A percentile compares a stretch with the other conserved stretches of the same genome.
Evolutionary conservation across 2,329 filamentous ascomycete genomes (phyloP).

Genomic region (Aphanocladium album): DNA sequence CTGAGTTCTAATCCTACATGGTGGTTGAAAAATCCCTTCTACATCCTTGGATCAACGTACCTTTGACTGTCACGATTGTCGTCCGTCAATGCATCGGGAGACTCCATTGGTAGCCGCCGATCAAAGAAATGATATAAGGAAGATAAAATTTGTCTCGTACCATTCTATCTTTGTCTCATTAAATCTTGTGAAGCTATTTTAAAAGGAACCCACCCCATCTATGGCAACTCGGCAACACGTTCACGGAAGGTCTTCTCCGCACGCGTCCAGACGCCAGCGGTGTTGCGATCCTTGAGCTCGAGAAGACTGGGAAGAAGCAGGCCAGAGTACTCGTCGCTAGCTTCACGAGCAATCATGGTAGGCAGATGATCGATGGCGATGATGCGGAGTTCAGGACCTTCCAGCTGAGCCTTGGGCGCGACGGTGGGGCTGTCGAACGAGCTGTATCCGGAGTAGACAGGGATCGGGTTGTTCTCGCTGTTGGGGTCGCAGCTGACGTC

Average conservation of each 20-base stretch:
- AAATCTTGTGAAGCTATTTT: no score
- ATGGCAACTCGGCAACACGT: conserved; percentile 29
- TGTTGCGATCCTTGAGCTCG: conserved; percentile 66
- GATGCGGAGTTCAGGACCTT: conserved; percentile 60
- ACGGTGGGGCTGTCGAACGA: conserved; percentile 81
- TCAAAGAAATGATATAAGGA: no score
- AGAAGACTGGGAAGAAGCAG: conserved; percentile 72
- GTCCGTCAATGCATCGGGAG: no score
- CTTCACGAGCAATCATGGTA: conserved; percentile 73
- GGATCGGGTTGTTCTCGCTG: conserved; percentile 62
- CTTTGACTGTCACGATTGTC: no score
- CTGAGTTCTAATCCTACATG: no score
- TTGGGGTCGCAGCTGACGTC: conserved; percentile 70
- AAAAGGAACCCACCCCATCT: not conserved
- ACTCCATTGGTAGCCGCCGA: no score
- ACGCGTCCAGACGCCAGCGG: conserved; percentile 68
- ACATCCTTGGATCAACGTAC: no score
- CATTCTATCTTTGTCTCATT: no score
- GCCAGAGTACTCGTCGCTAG: conserved; percentile 74
- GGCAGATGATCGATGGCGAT: conserved; percentile 82
- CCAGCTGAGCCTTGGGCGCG: conserved; percentile 54
- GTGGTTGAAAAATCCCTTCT: no score
- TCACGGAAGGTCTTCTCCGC: conserved; percentile 76
- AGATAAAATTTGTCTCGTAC: no score
- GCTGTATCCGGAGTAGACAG: conserved; percentile 74